These are phyloP conservation scores for Didymella segeticola DNA, from an alignment of 2,329 filamentous ascomycete genomes.

Conservation along the genomic window DNA sequence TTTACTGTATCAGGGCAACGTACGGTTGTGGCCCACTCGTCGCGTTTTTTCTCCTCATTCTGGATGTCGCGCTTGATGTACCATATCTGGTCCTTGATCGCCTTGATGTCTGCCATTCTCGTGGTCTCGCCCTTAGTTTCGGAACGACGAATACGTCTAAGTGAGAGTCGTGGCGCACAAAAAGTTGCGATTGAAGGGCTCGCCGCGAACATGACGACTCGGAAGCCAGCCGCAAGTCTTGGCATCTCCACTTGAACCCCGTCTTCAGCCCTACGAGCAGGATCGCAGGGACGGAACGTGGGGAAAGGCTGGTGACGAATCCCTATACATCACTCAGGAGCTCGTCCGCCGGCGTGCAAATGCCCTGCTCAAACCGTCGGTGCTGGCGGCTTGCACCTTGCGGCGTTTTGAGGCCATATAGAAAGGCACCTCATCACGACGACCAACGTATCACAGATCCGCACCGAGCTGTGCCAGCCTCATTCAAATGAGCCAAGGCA, in stretches of 20 bases:
- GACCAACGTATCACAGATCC: slow-evolving; percentile 5
- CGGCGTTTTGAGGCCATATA: not conserved
- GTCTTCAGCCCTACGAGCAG: slow-evolving; percentile 24
- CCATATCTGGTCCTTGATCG: slow-evolving; percentile 37
- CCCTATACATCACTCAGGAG: not conserved
- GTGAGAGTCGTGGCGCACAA: not conserved
- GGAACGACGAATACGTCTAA: too few species aligned
- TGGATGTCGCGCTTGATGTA: slow-evolving; percentile 34
- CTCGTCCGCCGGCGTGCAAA: not conserved
- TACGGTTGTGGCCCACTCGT: slow-evolving; percentile 28
- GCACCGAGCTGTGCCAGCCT: slow-evolving; percentile 1
- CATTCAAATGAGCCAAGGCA: not conserved
- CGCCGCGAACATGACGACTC: slow-evolving; percentile 22
- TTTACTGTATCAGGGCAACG: not conserved
- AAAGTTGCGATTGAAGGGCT: slow-evolving; percentile 13
- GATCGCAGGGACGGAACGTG: slow-evolving; percentile 1
- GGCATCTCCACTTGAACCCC: slow-evolving; percentile 20
- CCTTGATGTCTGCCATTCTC: slow-evolving; percentile 36
- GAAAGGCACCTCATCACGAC: not conserved
- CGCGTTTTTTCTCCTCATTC: slow-evolving; percentile 27
- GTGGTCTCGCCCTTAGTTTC: not conserved
- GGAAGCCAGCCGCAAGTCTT: slow-evolving; percentile 18
- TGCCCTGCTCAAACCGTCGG: not conserved
- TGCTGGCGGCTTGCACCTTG: slow-evolving; percentile 3
- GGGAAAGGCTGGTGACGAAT: slow-evolving; percentile 2